A percentile compares a stretch with the other conserved stretches of the same genome.
These are phyloP conservation scores for Aaosphaeria arxii DNA, from an alignment of 2,329 filamentous ascomycete species.

Conservation along the genomic window DNA sequence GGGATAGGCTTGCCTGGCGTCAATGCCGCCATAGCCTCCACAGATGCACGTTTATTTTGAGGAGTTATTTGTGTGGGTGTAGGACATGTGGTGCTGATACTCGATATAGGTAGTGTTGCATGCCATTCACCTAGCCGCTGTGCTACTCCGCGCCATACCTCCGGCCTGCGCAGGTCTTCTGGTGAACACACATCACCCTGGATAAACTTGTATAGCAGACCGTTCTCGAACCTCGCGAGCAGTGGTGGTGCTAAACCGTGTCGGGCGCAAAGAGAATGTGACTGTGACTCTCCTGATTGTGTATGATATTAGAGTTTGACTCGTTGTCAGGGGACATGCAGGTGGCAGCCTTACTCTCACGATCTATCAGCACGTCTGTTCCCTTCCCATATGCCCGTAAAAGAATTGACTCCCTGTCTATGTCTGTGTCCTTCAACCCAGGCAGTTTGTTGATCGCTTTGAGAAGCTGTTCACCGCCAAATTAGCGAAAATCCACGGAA, in stretches of 20 bases:
- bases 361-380: conserved; percentile 93
- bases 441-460: conserved; percentile 70
- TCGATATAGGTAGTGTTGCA: conserved; percentile 61
- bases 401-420: conserved; percentile 82
- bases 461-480: conserved; percentile 48
- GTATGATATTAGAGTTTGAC: conserved; percentile 8
- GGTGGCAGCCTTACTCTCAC: conserved; percentile 65
- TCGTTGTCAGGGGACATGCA: conserved; percentile 14
- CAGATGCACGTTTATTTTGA: conserved; percentile 33
- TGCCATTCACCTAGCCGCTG: conserved; percentile 90
- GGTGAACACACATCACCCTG: conserved; percentile 76
- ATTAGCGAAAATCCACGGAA: conserved; percentile 4
- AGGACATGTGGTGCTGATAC: conserved; percentile 43
- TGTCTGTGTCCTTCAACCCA: conserved; percentile 69
- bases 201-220: conserved; percentile 91
- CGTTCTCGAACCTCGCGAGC: conserved; percentile 90
- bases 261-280: conserved; percentile 82
- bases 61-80: conserved; percentile 26
- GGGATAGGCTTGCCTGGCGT: conserved; percentile 70
- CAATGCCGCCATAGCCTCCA: conserved; percentile 33
- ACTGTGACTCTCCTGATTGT: conserved; percentile 55
- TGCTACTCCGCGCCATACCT: conserved; percentile 80
- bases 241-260: conserved; percentile 81
- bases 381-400: conserved; percentile 92
- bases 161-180: conserved; percentile 71